Base-by-base conservation (phyloP, 1,284 basidiomycete genomes). In the Peniophora sp. region DNA sequence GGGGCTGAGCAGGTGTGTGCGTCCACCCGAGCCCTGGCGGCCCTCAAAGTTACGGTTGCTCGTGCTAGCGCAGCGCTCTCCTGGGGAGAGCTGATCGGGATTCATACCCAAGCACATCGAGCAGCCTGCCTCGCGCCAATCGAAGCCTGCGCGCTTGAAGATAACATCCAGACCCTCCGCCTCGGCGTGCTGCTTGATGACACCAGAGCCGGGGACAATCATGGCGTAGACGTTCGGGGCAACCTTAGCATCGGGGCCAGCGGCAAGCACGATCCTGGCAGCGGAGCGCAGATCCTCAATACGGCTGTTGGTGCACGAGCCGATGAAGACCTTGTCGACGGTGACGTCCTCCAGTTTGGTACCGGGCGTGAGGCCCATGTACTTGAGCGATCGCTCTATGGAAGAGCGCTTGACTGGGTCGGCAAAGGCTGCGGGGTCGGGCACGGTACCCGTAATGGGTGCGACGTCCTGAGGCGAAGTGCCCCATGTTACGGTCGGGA, bases 31-130 rank as follows among this genome's bases (percentile, higher is more conserved):
- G 55, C 93, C 93, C 66, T 96, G 92, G 41, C 82, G 86, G 48
- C 95, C 94, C 69, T 97, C 94, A 63, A 97, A 97, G 73, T 97
- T 97, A 56, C 95, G 86, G 71, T 97, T 97, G 64, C 92, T 96
- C 39, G 95, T 97, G 61, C 90, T 94, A 5, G 95, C 94, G 63
- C 94, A 97, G 49, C 95, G 88, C 69, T 97, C 90, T 46, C 89
- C 86, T 2, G 92, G 92, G 35, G 79, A 75, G 49, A 97, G 77
- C 68, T 96, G 92, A 70, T 97, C 94, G 10, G 94, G 92, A 70
- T 97, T 97, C 95, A 97, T 97, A 43, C 93, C 95, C 56, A 97
- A 68, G 69, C 94, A 97, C 95, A 97, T 97, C 27, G 95, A 97
- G 67, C 94, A 97, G 27, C 94, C 94, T 25, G 95, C 95, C 70